These are phyloP conservation scores for Fagopyrum esculentum DNA, from an alignment of 148 eudicot species.

Conservation along the genomic window DNA sequence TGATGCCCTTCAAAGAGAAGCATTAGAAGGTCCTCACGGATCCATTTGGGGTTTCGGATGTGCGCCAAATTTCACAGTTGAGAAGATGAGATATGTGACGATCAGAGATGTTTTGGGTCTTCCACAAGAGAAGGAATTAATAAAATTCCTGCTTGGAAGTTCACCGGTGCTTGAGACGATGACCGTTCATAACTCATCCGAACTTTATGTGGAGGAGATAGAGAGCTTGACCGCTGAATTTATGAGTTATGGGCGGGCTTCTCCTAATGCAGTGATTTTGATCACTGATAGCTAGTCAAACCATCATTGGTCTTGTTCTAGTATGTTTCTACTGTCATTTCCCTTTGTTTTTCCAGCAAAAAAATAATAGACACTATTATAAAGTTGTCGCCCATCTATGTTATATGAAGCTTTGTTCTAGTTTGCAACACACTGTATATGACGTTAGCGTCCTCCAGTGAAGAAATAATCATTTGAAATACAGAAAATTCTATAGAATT, in stretches of 20 bases:
- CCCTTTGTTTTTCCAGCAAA: too few species aligned
- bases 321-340: too few species aligned
- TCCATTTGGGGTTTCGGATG: constrained; percentile 3
- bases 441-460: too few species aligned
- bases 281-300: background rate
- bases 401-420: too few species aligned
- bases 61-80: constrained; percentile 18
- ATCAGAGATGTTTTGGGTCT: constrained; percentile 59
- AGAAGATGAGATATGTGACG: constrained; percentile 45
- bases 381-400: too few species aligned
- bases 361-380: too few species aligned
- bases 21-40: background rate
- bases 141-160: constrained; percentile 49
- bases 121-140: constrained; percentile 67
- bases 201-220: background rate
- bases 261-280: background rate
- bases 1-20: background rate
- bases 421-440: too few species aligned
- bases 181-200: background rate
- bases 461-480: too few species aligned
- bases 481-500: too few species aligned
- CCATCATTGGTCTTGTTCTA: too few species aligned
- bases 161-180: constrained; percentile 55
- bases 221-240: background rate
- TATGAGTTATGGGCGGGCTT: background rate